phyloP scores from a whole-genome alignment of 2,329 filamentous ascomycete genomes.

The Fusarium temperatum region DNA sequence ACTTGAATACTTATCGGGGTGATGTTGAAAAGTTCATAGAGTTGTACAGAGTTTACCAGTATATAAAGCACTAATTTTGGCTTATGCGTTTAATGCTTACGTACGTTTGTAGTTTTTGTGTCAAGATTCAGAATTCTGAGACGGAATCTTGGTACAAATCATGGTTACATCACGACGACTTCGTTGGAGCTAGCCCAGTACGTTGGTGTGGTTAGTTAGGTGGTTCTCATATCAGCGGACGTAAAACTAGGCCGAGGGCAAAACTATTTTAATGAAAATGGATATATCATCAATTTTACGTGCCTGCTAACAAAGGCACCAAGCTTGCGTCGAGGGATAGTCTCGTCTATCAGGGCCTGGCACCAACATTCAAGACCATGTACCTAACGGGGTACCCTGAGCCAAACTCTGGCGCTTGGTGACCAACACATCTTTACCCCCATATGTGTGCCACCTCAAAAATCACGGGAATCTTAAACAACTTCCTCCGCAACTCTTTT shows the following conservation, averaged over 20 bases:
- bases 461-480: conserved; percentile 44
- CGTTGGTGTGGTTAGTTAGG: background rate
- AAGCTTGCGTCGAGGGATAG: conserved; percentile 35
- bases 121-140: background rate
- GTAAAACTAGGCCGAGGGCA: background rate
- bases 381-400: conserved; percentile 39
- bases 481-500: conserved; percentile 36
- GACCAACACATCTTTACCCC: conserved; percentile 38
- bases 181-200: background rate
- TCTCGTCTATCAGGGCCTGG: conserved; percentile 45
- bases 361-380: conserved; percentile 40
- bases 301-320: conserved; percentile 41
- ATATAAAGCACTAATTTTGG: background rate
- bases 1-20: conserved; percentile 2
- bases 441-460: conserved; percentile 38
- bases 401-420: conserved; percentile 34
- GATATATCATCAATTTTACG: conserved; percentile 47
- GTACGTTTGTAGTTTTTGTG: background rate
- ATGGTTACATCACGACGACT: background rate
- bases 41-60: conserved; percentile 4
- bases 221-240: background rate
- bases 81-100: background rate
- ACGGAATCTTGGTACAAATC: background rate
- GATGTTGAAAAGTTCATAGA: background rate
- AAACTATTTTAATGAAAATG: conserved; percentile 16